Base-by-base conservation (phyloP, 768 basidiomycete genomes). In the Kwoniella bestiolae region DNA sequence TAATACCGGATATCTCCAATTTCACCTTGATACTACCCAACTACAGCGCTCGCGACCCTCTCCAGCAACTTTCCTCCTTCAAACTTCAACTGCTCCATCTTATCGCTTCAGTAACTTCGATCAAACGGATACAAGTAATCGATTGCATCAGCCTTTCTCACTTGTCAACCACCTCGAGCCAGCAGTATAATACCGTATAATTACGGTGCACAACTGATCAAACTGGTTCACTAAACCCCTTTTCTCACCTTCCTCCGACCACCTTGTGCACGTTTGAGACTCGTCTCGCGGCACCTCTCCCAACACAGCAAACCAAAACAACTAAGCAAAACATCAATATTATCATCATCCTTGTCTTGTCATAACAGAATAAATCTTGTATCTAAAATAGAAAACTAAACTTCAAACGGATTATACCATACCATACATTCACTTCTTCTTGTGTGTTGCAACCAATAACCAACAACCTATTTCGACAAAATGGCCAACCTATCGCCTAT, bases 21-120 rank as follows among this genome's bases (percentile, higher is more conserved):
- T 63, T 21, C 23, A 25, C 58, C 11, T 44, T 35, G 12, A 26
- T 26, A 21, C 12, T 26, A 14, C 32, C 31, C 26, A 31, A 47
- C 21, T 21, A 70, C 69, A 79, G 79, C 38, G 73, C 78, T 80
- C 79, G 79, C 79, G 79, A 80, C 79, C 79, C 79, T 74, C 60
- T 74, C 79, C 79, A 71, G 79, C 76, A 72, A 61, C 62, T 67
- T 65, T 61, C 58, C 64, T 46, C 56, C 47, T 16, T 18, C 52
- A 44, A 38, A 29, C 38, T n/a, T n/a, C 41, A 47, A 51, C 60
- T 50, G 52, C 57, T n/a, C 47, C 53, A 38, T 46, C 23, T 14
- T 23, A 23, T 32, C 28, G 5, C 28, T 6, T 50, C 23, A 44
- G 50, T 35, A 63, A 28, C 34, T 34, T 61, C 46, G 45, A 60